These are phyloP conservation scores for Endocalyx cinctus DNA, from an alignment of 2,329 filamentous ascomycete species.

Conservation along the genomic window DNA sequence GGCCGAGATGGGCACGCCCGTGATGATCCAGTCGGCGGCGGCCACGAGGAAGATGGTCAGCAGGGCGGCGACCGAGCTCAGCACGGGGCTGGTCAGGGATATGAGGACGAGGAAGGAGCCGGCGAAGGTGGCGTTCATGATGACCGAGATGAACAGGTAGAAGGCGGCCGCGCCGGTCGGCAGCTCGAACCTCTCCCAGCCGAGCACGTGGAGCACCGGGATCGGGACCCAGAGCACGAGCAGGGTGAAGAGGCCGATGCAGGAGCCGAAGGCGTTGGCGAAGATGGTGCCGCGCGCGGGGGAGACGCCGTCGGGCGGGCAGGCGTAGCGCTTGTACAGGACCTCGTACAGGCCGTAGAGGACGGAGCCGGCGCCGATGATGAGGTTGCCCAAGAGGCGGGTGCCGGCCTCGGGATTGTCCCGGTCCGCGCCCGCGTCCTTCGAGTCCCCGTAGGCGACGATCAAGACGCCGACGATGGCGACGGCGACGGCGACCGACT, in stretches of 20 bases:
- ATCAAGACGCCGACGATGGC: slow-evolving; percentile 87
- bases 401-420: slow-evolving; percentile 21
- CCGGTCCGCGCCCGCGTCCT: slow-evolving; percentile 41
- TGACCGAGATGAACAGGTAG: slow-evolving; percentile 74
- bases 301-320: slow-evolving; percentile 82
- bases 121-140: slow-evolving; percentile 88
- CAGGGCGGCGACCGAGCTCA: slow-evolving; percentile 87
- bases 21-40: slow-evolving; percentile 81
- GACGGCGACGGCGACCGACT: slow-evolving; percentile 79
- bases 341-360: slow-evolving; percentile 98
- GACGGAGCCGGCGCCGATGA: slow-evolving; percentile 87
- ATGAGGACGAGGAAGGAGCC: slow-evolving; percentile 92
- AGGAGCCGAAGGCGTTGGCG: slow-evolving; percentile 83
- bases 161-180: slow-evolving; percentile 73
- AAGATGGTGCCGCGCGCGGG: slow-evolving; percentile 92
- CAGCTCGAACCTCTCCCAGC: slow-evolving; percentile 77
- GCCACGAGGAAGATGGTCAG: slow-evolving; percentile 97
- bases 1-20: slow-evolving; percentile 67
- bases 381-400: slow-evolving; percentile 77
- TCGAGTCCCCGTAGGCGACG: slow-evolving; percentile 86
- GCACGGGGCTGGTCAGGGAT: slow-evolving; percentile 83
- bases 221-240: slow-evolving; percentile 87
- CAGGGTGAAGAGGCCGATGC: slow-evolving; percentile 84
- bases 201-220: slow-evolving; percentile 73
- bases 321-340: slow-evolving; percentile 88